Evolutionary conservation across 441 rosid genomes (phyloP).

Genomic region (Adansonia grandidieri): DNA sequence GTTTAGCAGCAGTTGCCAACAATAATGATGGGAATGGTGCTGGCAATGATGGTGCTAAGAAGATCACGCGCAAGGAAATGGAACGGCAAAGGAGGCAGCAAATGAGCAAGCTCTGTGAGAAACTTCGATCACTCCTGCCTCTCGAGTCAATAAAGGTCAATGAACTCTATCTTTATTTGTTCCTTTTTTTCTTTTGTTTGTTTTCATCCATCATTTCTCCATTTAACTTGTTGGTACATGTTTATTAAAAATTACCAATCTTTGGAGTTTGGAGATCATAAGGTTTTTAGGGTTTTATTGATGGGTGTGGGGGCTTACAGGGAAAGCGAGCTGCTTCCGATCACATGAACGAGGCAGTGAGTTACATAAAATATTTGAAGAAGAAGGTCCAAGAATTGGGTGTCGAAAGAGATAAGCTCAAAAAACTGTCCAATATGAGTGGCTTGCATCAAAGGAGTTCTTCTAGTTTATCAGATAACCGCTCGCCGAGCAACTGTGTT

Average conservation of each 20-base stretch:
- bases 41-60: slow-evolving; percentile 32
- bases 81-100: slow-evolving; percentile 51
- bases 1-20: slow-evolving; percentile 11
- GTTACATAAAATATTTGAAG: slow-evolving; percentile 37
- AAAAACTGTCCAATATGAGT: slow-evolving; percentile 14
- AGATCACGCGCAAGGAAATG: slow-evolving; percentile 44
- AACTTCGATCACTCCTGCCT: slow-evolving; percentile 54
- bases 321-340: slow-evolving; percentile 52
- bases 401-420: slow-evolving; percentile 41
- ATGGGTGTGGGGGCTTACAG: slow-evolving; percentile 31
- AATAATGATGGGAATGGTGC: slow-evolving; percentile 10
- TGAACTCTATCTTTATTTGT: not conserved
- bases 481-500: slow-evolving; percentile 15
- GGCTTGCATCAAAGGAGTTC: not conserved
- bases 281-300: slow-evolving; percentile 31
- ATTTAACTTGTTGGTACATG: not conserved
- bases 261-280: not conserved
- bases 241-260: not conserved
- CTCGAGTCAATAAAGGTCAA: slow-evolving; percentile 43
- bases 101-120: slow-evolving; percentile 37
- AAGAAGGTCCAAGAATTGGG: slow-evolving; percentile 35
- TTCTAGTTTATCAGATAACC: slow-evolving; percentile 5
- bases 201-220: too few species aligned
- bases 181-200: not conserved
- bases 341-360: slow-evolving; percentile 44